phyloP scores from a whole-genome alignment of 768 basidiomycete species.

The Filobasidium wieringae region DNA sequence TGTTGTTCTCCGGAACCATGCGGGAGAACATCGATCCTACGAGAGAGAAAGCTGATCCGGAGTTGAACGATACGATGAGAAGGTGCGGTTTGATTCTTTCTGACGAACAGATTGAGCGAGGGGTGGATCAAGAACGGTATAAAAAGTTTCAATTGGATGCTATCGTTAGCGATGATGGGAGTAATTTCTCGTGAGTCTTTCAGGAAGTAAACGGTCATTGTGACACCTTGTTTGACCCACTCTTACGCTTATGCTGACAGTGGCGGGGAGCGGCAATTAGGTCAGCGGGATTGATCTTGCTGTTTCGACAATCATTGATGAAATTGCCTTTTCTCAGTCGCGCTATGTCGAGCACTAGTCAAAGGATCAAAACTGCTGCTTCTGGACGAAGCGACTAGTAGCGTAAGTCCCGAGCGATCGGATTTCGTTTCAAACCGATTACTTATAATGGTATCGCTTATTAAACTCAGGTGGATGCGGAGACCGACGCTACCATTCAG shows the following conservation, averaged over 20 bases:
- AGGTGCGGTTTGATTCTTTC: conserved; percentile 45
- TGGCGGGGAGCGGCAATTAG: conserved; percentile 56
- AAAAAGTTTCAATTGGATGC: conserved; percentile 58
- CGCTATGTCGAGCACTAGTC: conserved; percentile 52
- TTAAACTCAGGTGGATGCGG: too few relatives aligned
- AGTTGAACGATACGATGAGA: conserved; percentile 52
- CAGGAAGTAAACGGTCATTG: too few relatives aligned
- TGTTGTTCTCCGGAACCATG: conserved; percentile 43
- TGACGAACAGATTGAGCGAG: background rate
- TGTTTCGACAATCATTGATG: background rate
- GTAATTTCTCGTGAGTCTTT: conserved; percentile 42
- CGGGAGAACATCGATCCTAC: conserved; percentile 50
- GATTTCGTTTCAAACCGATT: too few relatives aligned
- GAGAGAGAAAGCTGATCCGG: conserved; percentile 48
- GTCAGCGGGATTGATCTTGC: conserved; percentile 15
- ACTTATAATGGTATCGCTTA: too few relatives aligned
- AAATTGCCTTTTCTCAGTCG: conserved; percentile 35
- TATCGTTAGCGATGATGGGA: conserved; percentile 54
- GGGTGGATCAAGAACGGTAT: conserved; percentile 39
- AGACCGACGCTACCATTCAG: conserved; percentile 52
- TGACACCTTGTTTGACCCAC: too few relatives aligned
- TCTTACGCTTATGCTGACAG: too few relatives aligned
- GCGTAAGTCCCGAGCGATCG: too few relatives aligned
- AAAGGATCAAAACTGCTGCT: conserved; percentile 51
- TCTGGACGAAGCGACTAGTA: conserved; percentile 11